Evolutionary conservation across 371 early-diverging fungal genomes (phyloP).

Genomic region (Mucor sp.): DNA sequence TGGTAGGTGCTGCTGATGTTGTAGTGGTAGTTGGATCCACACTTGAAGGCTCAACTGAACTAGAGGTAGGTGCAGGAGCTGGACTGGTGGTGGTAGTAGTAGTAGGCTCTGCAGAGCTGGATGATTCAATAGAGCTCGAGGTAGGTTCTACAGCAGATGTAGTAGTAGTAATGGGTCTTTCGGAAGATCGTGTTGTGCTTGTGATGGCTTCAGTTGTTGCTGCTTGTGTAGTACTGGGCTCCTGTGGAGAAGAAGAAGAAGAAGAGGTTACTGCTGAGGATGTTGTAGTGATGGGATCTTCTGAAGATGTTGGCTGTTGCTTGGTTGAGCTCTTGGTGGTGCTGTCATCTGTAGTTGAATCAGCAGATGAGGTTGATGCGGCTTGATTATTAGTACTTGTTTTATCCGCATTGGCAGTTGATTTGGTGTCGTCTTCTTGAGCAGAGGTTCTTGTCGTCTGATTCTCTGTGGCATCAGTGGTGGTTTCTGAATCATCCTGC

Average conservation of each 20-base stretch:
- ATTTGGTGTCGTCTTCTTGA: not conserved
- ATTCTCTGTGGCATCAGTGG: not conserved
- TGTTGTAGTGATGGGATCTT: not conserved
- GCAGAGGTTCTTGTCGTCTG: not conserved
- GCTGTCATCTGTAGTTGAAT: not conserved
- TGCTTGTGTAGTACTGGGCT: not conserved
- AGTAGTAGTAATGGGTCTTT: not conserved
- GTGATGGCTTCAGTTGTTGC: not conserved
- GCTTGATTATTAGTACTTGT: not conserved
- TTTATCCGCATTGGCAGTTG: not conserved
- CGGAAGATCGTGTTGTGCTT: not conserved
- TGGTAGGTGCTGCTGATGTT: not conserved
- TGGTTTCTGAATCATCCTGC: not conserved
- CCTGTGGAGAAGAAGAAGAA: not conserved
- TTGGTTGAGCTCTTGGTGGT: not conserved
- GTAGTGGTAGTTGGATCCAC: not conserved
- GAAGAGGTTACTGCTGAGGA: not conserved
- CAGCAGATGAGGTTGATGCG: not conserved
- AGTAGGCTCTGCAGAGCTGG: not conserved
- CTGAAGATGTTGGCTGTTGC: not conserved
- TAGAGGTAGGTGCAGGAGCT: not conserved
- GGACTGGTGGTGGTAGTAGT: not conserved
- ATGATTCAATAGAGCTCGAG: not conserved
- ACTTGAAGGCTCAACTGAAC: not conserved
- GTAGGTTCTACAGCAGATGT: not conserved